A percentile compares a stretch with the other conserved stretches of the same genome.
Evolutionary conservation across 2,329 filamentous ascomycete genomes (phyloP).

Genomic region (Claviceps pusilla): DNA sequence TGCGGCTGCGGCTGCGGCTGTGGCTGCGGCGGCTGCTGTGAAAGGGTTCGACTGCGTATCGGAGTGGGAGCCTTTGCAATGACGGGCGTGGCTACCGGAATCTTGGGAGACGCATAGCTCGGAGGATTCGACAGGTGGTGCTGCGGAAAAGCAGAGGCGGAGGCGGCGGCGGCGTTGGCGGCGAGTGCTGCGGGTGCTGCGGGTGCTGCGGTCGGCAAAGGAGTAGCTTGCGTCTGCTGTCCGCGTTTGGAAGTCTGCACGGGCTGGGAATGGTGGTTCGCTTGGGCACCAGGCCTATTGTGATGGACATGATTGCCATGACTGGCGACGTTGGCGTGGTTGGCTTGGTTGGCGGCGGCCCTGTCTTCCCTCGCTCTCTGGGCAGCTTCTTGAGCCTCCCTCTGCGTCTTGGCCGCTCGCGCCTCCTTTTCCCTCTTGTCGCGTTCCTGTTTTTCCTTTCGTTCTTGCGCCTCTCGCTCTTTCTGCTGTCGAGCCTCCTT

Average conservation of each 20-base stretch:
- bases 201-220: conserved; percentile 22
- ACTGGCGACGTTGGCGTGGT: conserved; percentile 1
- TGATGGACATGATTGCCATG: conserved; percentile 7
- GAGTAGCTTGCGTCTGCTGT: conserved; percentile 21
- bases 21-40: conserved; percentile 42
- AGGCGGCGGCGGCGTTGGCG: too few species aligned
- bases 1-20: neutral
- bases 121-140: conserved; percentile 39
- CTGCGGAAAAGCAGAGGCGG: conserved; percentile 29
- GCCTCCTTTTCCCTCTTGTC: conserved; percentile 48
- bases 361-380: conserved; percentile 57
- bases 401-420: conserved; percentile 40
- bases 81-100: conserved; percentile 63
- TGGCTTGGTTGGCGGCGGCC: neutral
- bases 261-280: conserved; percentile 10
- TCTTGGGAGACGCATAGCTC: conserved; percentile 60
- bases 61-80: conserved; percentile 73
- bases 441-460: conserved; percentile 45
- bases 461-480: conserved; percentile 53
- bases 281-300: conserved; percentile 21
- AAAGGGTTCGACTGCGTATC: conserved; percentile 58
- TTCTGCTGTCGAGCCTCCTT: conserved; percentile 59
- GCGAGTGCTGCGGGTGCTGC: too few species aligned
- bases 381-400: conserved; percentile 36
- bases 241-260: conserved; percentile 9